These are phyloP conservation scores for Pelargonium citronellum DNA, from an alignment of 441 rosid species.

Conservation along the genomic window DNA sequence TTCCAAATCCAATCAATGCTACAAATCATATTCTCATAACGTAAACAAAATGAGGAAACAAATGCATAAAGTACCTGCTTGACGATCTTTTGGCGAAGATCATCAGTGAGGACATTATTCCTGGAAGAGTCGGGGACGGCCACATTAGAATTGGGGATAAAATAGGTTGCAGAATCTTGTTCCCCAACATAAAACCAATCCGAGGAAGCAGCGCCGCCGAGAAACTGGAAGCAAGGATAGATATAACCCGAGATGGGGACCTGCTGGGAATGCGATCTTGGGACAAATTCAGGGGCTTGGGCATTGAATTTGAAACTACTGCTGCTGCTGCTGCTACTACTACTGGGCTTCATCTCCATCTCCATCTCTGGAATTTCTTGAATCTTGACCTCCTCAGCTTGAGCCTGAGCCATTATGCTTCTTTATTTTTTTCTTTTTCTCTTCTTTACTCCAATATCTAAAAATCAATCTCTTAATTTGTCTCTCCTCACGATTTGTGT, in stretches of 20 bases:
- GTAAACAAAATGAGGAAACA: neutral
- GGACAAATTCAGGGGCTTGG: conserved; percentile 81
- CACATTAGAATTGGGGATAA: conserved; percentile 43
- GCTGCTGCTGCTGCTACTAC: conserved; percentile 15
- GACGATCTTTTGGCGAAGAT: conserved; percentile 72
- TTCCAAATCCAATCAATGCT: neutral
- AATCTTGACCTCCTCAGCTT: conserved; percentile 30
- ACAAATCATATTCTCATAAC: neutral
- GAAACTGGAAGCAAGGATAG: conserved; percentile 57
- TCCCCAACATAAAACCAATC: conserved; percentile 74
- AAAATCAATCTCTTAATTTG: too few species aligned
- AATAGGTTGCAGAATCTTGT: conserved; percentile 43
- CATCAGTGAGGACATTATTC: conserved; percentile 50
- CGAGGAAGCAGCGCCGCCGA: conserved; percentile 41
- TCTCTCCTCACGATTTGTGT: too few species aligned
- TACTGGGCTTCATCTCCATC: conserved; percentile 4
- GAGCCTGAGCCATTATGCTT: conserved; percentile 52
- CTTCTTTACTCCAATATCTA: too few species aligned
- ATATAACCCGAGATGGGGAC: conserved; percentile 57
- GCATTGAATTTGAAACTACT: conserved; percentile 73
- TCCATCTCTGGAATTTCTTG: conserved; percentile 9
- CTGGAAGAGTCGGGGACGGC: conserved; percentile 37
- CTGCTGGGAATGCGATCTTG: conserved; percentile 49
- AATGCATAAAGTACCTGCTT: conserved; percentile 58
- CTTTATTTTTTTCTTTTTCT: too few species aligned